A percentile compares a stretch with the other conserved stretches of the same genome.
phyloP scores from a whole-genome alignment of 2,329 filamentous ascomycete species.

The Pseudopyrenochaeta lycopersici region DNA sequence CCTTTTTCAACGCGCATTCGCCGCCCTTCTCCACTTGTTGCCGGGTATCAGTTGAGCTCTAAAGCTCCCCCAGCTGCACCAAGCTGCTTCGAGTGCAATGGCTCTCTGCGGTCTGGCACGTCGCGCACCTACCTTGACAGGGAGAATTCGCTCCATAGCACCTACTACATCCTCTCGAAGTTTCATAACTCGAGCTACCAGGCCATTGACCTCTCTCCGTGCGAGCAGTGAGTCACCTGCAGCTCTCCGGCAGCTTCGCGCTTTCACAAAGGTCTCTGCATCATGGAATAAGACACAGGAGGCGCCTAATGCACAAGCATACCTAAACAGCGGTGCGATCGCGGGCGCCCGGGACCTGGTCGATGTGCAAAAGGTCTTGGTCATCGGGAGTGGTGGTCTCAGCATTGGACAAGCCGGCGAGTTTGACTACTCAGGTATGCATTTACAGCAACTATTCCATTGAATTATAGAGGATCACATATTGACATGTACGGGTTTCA shows the following conservation, averaged over 20 bases:
- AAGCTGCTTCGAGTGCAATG: conserved; percentile 46
- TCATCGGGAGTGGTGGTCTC: conserved; percentile 94
- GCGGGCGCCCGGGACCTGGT: conserved; percentile 79
- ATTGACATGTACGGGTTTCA: conserved; percentile 50
- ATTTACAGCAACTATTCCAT: neutral
- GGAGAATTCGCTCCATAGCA: conserved; percentile 41
- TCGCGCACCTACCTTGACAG: conserved; percentile 48
- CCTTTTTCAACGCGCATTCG: conserved; percentile 25
- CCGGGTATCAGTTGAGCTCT: conserved; percentile 36
- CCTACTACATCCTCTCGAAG: conserved; percentile 40
- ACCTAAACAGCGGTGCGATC: conserved; percentile 87
- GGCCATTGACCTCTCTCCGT: conserved; percentile 42
- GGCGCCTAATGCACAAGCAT: conserved; percentile 84
- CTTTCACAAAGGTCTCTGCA: conserved; percentile 48
- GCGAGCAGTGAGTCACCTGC: conserved; percentile 42
- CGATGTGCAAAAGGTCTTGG: conserved; percentile 94
- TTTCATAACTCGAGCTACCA: conserved; percentile 43
- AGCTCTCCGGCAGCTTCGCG: conserved; percentile 45
- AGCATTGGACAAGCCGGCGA: conserved; percentile 98
- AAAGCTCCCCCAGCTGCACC: conserved; percentile 28
- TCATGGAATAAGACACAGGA: conserved; percentile 63
- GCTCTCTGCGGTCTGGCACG: conserved; percentile 54
- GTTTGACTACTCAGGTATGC: conserved; percentile 94
- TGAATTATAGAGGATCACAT: conserved; percentile 1
- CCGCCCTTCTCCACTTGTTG: conserved; percentile 20